These are phyloP conservation scores for Rauvolfia tetraphylla DNA, from an alignment of 257 asterid species.

Conservation along the genomic window DNA sequence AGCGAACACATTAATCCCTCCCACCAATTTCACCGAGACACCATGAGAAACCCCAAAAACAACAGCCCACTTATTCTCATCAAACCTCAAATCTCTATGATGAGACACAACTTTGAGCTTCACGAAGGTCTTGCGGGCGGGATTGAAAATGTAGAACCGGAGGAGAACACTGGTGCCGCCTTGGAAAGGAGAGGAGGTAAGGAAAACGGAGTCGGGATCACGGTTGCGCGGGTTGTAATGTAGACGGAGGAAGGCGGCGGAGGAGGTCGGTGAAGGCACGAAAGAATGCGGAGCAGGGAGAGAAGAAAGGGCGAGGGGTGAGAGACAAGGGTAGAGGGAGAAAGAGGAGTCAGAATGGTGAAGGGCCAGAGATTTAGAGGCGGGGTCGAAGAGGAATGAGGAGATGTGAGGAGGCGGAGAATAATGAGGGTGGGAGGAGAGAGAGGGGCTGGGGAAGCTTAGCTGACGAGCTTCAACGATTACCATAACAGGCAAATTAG, in stretches of 20 bases:
- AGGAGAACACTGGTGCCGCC: constrained; percentile 50
- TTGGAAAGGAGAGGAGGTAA: constrained; percentile 49
- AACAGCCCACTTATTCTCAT: constrained; percentile 38
- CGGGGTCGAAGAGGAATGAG: constrained; percentile 50
- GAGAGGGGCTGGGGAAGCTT: constrained; percentile 43
- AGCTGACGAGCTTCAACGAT: constrained; percentile 51
- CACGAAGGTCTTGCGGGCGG: constrained; percentile 26
- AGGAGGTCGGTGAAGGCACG: constrained; percentile 36
- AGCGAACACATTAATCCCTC: constrained; percentile 55
- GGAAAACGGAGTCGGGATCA: constrained; percentile 37
- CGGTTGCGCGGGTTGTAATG: constrained; percentile 41
- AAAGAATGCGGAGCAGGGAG: constrained; percentile 33
- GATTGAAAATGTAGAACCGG: constrained; percentile 47
- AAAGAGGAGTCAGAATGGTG: constrained; percentile 68
- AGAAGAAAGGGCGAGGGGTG: constrained; percentile 26
- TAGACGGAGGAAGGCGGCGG: constrained; percentile 50
- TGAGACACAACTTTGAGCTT: constrained; percentile 40
- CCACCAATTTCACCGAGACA: constrained; percentile 58
- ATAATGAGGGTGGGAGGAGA: constrained; percentile 20
- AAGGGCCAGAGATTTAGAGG: constrained; percentile 56
- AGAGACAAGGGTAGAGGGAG: constrained; percentile 54
- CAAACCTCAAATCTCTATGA: constrained; percentile 56
- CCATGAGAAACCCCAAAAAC: constrained; percentile 65
- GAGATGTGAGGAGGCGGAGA: constrained; percentile 42
- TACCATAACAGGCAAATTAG: constrained; percentile 20